These are phyloP conservation scores for Sporothrix inflata DNA, from an alignment of 2,329 filamentous ascomycete species.

Conservation along the genomic window DNA sequence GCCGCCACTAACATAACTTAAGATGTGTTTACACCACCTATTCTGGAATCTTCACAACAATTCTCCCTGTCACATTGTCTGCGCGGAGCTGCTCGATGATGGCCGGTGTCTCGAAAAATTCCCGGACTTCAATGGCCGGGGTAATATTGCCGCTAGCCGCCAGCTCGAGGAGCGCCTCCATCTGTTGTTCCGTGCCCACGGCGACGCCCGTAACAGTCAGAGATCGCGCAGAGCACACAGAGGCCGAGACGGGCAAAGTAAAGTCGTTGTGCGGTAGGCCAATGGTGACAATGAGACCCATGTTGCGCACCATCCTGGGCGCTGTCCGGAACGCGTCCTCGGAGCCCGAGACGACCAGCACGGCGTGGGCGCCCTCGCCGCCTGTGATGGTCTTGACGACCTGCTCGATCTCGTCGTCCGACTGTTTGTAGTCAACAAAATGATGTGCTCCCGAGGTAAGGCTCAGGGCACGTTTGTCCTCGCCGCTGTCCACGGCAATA, in stretches of 20 bases:
- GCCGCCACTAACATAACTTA: too few species aligned
- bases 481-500: background rate
- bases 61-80: background rate
- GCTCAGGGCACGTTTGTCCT: background rate
- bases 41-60: slow-evolving; percentile 9
- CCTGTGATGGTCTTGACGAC: background rate
- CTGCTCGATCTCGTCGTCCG: background rate
- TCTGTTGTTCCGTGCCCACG: background rate
- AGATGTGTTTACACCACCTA: background rate
- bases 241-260: background rate
- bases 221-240: background rate
- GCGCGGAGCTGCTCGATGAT: slow-evolving; percentile 2
- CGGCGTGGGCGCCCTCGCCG: slow-evolving; percentile 12
- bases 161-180: background rate
- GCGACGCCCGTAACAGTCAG: background rate
- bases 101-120: background rate
- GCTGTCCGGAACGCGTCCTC: background rate
- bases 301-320: slow-evolving; percentile 15
- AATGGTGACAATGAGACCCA: background rate
- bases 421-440: slow-evolving; percentile 12
- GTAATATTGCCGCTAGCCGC: slow-evolving; percentile 1
- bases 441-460: background rate
- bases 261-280: slow-evolving; percentile 19
- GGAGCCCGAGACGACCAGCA: slow-evolving; percentile 10
- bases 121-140: background rate